Evolutionary conservation across 352 stramenopile species (phyloP).

Genomic region (Globisporangium cederbergense): DNA sequence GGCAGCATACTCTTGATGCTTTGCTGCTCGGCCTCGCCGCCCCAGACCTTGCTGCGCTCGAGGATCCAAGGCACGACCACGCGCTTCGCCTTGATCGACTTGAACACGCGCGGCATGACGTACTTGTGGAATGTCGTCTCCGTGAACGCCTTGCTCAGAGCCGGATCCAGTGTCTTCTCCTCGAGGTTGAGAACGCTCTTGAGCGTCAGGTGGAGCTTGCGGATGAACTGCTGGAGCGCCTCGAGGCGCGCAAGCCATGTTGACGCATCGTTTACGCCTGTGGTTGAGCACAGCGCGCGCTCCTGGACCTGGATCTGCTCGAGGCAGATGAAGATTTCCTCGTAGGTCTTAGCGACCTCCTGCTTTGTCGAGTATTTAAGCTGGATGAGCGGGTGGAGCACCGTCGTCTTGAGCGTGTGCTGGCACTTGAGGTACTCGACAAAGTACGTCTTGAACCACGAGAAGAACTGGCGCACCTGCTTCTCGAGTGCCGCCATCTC

Average conservation of each 20-base stretch:
- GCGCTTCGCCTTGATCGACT: slow-evolving; percentile 69
- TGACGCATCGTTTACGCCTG: slow-evolving; percentile 32
- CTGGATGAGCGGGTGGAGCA: slow-evolving; percentile 55
- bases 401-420: slow-evolving; percentile 56
- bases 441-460: slow-evolving; percentile 78
- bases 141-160: slow-evolving; percentile 58
- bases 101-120: slow-evolving; percentile 76
- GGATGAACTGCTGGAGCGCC: slow-evolving; percentile 57
- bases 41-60: slow-evolving; percentile 82
- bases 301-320: slow-evolving; percentile 57
- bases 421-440: slow-evolving; percentile 69
- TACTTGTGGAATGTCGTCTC: slow-evolving; percentile 72
- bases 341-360: slow-evolving; percentile 63
- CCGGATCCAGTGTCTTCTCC: slow-evolving; percentile 57
- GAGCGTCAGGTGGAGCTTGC: slow-evolving; percentile 66
- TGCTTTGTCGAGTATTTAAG: slow-evolving; percentile 52
- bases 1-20: slow-evolving; percentile 67
- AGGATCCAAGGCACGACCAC: slow-evolving; percentile 85
- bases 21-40: slow-evolving; percentile 64
- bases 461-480: slow-evolving; percentile 60
- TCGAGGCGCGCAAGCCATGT: slow-evolving; percentile 65
- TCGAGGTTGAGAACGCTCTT: slow-evolving; percentile 72
- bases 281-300: slow-evolving; percentile 37
- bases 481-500: slow-evolving; percentile 31
- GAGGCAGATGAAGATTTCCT: slow-evolving; percentile 59